Percentiles rank a stretch among this genome's conserved stretches.
These are phyloP conservation scores for Fomitopsis betulina DNA, from an alignment of 1,284 basidiomycete species.

Conservation along the genomic window DNA sequence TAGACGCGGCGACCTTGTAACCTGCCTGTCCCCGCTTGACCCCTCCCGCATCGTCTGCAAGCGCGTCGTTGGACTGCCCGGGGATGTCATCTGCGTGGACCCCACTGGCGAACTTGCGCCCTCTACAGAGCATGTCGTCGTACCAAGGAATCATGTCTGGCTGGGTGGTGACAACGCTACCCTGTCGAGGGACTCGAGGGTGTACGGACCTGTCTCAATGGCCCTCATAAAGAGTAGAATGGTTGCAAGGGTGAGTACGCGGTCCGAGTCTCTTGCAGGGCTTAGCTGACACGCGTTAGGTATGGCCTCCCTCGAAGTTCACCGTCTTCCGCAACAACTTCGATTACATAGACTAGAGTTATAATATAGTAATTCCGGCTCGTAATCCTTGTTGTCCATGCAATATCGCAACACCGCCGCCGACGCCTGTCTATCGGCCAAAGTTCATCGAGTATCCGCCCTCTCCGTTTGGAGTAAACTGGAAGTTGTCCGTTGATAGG, in stretches of 20 bases:
- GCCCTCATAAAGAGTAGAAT: slow-evolving; percentile 78
- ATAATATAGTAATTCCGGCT: not conserved
- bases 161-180: slow-evolving; percentile 86
- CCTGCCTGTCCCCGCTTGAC: slow-evolving; percentile 71
- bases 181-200: slow-evolving; percentile 82
- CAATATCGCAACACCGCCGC: not conserved
- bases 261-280: slow-evolving; percentile 19
- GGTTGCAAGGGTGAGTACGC: slow-evolving; percentile 57
- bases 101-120: slow-evolving; percentile 60
- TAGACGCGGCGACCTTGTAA: slow-evolving; percentile 79
- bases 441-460: slow-evolving; percentile 96
- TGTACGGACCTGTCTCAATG: slow-evolving; percentile 89
- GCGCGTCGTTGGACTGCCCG: slow-evolving; percentile 85
- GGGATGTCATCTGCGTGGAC: slow-evolving; percentile 88
- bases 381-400: not conserved
- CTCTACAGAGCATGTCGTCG: slow-evolving; percentile 63
- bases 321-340: slow-evolving; percentile 22
- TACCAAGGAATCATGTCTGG: slow-evolving; percentile 91
- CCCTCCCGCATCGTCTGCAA: slow-evolving; percentile 81
- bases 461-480: slow-evolving; percentile 87
- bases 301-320: slow-evolving; percentile 15
- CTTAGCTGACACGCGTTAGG: slow-evolving; percentile 8
- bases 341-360: slow-evolving; percentile 18
- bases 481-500: slow-evolving; percentile 90
- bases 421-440: slow-evolving; percentile 31